Evolutionary conservation across 164 flowering plant species (phyloP), one percentile per base, ranked within the genome.

Genomic region (Aristolochia contorta): DNA sequence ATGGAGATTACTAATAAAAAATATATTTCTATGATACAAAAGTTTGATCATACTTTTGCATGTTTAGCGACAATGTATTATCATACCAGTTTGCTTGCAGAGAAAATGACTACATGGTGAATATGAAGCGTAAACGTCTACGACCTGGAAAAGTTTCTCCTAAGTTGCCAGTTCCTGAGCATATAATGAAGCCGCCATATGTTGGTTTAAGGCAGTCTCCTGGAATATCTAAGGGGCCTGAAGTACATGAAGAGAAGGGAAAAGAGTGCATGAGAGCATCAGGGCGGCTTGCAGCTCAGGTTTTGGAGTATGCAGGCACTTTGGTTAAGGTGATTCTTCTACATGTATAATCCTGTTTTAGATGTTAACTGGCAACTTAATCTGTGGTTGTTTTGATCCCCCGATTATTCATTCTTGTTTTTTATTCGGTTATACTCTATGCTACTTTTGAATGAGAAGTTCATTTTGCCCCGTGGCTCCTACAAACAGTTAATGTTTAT

Each of bases 241-340:
- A 94, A 78, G 79, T 94, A 71, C 99, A 94, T 70, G 87, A 86
- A 68, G 77, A 76, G 69, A 72, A 72, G 62, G 97, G 97, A 50
- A 85, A 85, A 60, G 85, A 83, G 30, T 75, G 80, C 73, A 94
- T 94, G 99, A 86, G 95, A 75, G 95, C 91, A 64, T 86, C 99
- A 51, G 97, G 99, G 25, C 78, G 65, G 75, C 91, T 94, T 68
- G 99, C 99, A 51, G 97, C 99, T 6, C 82, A 78, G 67, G 97
- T 94, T 80, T 88, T 88, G 57, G 74, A 87, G 61, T 83, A 85
- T 82, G 99, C 99, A 59, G 96, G 99, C 61, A 82, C 90, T 37
- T 78, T 94, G 64, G 96, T 94, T 63, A 88, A 86, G 95, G 99
- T 94, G 68, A 63, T 18, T 7, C 18, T 49, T 52, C n/a, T 33